Evolutionary conservation across 2,329 filamentous ascomycete species (phyloP).

Genomic region (Lasiodiplodia citricola): DNA sequence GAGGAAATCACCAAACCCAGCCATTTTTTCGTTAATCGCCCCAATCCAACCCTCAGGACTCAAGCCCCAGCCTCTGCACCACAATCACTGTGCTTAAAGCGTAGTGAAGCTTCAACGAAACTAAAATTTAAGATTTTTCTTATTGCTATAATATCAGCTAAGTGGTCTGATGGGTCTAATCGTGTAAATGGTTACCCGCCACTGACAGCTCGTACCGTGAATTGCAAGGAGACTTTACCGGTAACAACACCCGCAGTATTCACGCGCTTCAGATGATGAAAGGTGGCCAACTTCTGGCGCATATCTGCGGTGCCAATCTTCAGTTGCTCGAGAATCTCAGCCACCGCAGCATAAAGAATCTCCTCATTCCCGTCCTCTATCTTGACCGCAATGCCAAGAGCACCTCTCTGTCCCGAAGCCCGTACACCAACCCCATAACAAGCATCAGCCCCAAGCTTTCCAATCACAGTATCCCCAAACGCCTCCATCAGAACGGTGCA

Average conservation of each 20-base stretch:
- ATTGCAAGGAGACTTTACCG: conserved; percentile 31
- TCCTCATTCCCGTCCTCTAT: conserved; percentile 55
- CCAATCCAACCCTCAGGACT: no score
- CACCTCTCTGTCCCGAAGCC: conserved; percentile 46
- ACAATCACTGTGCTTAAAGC: no score
- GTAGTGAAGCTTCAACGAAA: no score
- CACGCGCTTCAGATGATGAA: conserved; percentile 41
- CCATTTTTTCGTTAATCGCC: no score
- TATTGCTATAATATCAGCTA: no score
- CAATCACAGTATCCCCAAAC: conserved; percentile 47
- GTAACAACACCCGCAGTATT: conserved; percentile 50
- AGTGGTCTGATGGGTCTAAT: no score
- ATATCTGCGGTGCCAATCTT: conserved; percentile 43
- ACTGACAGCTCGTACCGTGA: conserved; percentile 7
- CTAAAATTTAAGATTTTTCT: no score
- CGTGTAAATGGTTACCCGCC: no score
- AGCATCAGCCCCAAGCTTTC: conserved; percentile 57
- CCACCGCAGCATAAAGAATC: conserved; percentile 51
- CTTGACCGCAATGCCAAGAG: conserved; percentile 54
- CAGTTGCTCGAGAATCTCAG: conserved; percentile 53
- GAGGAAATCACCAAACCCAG: no score
- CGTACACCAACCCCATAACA: conserved; percentile 55
- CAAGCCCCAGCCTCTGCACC: no score
- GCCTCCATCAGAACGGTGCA: conserved; percentile 53
- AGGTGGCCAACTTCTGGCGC: conserved; percentile 38